A percentile compares a stretch with the other conserved stretches of the same genome.
These are phyloP conservation scores for Gossypium turneri DNA, from an alignment of 345 rosid genomes.

Conservation along the genomic window DNA sequence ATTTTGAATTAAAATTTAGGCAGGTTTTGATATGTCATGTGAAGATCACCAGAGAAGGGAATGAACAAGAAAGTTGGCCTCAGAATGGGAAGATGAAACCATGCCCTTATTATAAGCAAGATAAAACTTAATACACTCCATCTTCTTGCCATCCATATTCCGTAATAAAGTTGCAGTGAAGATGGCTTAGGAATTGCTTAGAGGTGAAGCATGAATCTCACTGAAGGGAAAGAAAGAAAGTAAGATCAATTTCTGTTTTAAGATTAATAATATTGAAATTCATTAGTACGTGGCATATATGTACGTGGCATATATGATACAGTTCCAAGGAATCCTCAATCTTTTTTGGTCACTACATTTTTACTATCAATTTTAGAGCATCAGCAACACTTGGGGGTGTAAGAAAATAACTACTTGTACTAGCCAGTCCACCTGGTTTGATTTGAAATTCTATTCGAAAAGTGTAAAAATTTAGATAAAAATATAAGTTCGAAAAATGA, in stretches of 20 bases:
- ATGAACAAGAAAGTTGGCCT: neutral
- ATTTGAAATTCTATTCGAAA: too few relatives aligned
- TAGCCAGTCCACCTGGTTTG: too few relatives aligned
- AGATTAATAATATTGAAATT: neutral
- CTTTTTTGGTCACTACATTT: neutral
- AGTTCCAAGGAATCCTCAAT: neutral
- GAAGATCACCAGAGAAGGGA: neutral
- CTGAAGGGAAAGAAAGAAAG: neutral
- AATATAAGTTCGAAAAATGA: too few relatives aligned
- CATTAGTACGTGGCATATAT: neutral
- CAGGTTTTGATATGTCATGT: neutral
- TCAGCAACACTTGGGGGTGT: neutral
- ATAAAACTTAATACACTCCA: neutral
- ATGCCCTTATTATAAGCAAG: neutral
- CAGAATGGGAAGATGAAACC: neutral
- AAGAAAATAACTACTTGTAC: too few relatives aligned
- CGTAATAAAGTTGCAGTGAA: neutral
- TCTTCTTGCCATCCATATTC: neutral
- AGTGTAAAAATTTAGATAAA: fast-evolving
- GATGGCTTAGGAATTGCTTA: constrained; percentile 1
- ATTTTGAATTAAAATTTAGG: neutral
- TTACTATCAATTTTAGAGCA: too few relatives aligned
- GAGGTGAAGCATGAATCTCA: neutral
- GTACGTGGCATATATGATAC: neutral
- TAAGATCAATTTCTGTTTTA: neutral